Evolutionary conservation across 1,284 basidiomycete species (phyloP), one percentile per base, ranked within the genome.

Genomic region (Pisolithus thermaeus): DNA sequence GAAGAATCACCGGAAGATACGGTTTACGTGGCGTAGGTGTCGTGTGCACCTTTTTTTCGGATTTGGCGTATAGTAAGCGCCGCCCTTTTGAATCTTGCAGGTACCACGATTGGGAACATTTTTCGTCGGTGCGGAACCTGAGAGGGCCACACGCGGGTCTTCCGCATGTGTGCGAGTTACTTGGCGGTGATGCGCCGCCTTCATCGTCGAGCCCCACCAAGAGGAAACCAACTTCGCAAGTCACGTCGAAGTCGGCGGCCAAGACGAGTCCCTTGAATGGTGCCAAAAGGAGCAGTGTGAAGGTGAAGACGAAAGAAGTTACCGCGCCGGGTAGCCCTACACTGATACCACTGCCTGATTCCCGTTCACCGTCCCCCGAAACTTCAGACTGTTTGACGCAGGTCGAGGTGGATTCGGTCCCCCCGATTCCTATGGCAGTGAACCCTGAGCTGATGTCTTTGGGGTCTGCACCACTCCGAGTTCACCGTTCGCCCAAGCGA

Each of bases 21-120:
- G 8, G 75, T 90, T 22, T 91, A 90, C 69, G 87, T 91, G 54
- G 88, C 89, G 86, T 91, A 70, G 66, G 87, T 86, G 11, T 23
- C 45, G 38, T 56, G 56, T 44, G 52, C 50, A 61, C 30, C 11
- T 27, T 27, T 7, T 55, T 52, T 46, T 48, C 49, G 41, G 44
- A 50, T 54, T 41, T n/a, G 25, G 22, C 41, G 38, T 9, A 52
- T 49, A 47, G 38, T 55, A 46, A 58, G 30, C 30, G 30, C 30
- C 11, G 9, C 30, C 51, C 28, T 23, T 20, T 41, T 41, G 23
- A 12, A 30, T 9, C 37, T 23, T 46, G 16, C 60, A 90, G 88
- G 32, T 93, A 93, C 64, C 88, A 94, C 63, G 90, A 92, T 61
- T 94, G 90, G 90, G 90, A 95, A 63, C 92, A 95, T 66, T 95